phyloP scores from a whole-genome alignment of 116 monocot genomes.

The Papilionanthe hybrid region DNA sequence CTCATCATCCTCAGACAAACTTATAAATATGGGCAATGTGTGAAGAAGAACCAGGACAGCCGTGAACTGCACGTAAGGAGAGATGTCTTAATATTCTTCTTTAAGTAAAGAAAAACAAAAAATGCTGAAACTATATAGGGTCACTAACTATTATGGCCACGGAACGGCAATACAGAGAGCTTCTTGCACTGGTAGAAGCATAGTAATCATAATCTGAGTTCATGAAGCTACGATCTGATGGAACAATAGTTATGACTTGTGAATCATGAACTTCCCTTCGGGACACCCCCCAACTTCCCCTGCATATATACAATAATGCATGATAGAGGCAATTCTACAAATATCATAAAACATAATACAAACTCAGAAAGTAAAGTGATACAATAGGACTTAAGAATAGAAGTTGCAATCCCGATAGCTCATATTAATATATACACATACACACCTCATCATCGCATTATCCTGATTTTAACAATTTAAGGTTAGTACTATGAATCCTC shows the following conservation, averaged over 20 bases:
- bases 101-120: background rate
- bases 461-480: no score
- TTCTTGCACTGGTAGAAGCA: constrained; percentile 30
- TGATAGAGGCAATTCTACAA: background rate
- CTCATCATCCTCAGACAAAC: constrained; percentile 22
- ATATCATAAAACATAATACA: background rate
- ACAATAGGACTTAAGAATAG: background rate
- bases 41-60: constrained; percentile 76
- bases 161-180: constrained; percentile 51
- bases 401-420: no score
- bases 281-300: constrained; percentile 77
- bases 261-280: constrained; percentile 36
- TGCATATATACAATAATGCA: constrained; percentile 10
- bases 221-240: constrained; percentile 1
- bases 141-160: constrained; percentile 69
- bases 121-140: background rate
- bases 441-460: no score
- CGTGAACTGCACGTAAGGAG: constrained; percentile 46
- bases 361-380: no score
- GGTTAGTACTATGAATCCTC: no score
- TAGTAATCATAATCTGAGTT: constrained; percentile 22
- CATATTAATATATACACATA: no score
- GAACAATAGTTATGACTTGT: constrained; percentile 49
- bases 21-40: constrained; percentile 61
- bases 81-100: background rate